phyloP scores from a whole-genome alignment of 108 stramenopile genomes.

The Nannochloropsis oceanica region DNA sequence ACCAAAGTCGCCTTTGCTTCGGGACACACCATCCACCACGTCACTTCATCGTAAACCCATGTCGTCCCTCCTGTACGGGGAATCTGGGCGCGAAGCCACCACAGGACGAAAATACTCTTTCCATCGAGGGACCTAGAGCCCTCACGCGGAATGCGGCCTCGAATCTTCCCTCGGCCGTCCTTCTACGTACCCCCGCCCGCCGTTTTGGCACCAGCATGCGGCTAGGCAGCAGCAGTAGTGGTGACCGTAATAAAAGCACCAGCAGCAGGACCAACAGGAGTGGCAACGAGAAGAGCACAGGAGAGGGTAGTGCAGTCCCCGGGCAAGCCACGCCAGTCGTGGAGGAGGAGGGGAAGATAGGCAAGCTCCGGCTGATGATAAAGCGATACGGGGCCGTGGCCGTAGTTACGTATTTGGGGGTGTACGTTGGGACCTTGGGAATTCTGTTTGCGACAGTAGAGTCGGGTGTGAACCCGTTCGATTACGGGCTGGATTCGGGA shows the following conservation, averaged over 20 bases:
- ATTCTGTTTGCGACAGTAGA: neutral
- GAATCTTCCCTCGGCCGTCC: neutral
- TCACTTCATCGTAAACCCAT: neutral
- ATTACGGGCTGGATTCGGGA: slow-evolving; percentile 40
- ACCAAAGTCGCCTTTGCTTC: neutral
- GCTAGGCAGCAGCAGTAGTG: neutral
- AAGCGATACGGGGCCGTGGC: slow-evolving; percentile 30
- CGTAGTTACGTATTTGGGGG: slow-evolving; percentile 36
- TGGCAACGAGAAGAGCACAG: neutral
- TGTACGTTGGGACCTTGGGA: slow-evolving; percentile 33
- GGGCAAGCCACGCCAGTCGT: neutral
- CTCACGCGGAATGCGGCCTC: neutral
- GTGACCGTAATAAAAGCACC: neutral
- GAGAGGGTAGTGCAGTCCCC: neutral
- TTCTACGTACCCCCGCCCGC: neutral
- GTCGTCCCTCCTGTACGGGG: neutral
- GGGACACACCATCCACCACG: neutral
- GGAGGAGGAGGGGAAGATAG: neutral
- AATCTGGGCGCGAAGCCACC: neutral
- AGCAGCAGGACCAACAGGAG: neutral
- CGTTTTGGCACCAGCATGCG: neutral
- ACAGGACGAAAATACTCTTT: neutral
- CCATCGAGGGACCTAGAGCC: neutral
- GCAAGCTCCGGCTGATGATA: slow-evolving; percentile 22
- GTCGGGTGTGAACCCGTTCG: slow-evolving; percentile 12